These are phyloP conservation scores for Ophiostoma himal-ulmi DNA, from an alignment of 2,329 filamentous ascomycete species.

Conservation along the genomic window DNA sequence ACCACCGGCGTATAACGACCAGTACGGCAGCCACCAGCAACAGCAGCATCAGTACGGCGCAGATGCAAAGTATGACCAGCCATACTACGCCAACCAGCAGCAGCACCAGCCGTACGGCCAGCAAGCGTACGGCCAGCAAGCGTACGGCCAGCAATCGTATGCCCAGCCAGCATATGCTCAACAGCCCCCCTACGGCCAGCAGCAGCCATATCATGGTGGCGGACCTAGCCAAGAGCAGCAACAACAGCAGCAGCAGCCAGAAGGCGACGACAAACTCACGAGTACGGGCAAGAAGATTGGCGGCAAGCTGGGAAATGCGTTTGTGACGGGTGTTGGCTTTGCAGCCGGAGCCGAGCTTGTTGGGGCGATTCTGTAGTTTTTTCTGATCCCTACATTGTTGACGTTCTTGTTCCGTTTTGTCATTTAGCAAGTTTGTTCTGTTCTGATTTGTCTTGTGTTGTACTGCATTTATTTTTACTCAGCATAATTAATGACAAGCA, in stretches of 20 bases:
- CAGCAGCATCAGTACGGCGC: constrained; percentile 18
- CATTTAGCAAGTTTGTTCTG: background rate
- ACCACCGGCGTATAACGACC: constrained; percentile 22
- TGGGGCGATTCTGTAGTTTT: constrained; percentile 73
- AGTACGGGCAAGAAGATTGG: constrained; percentile 90
- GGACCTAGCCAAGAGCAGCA: constrained; percentile 33
- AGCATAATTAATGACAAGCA: background rate
- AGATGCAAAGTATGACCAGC: constrained; percentile 8
- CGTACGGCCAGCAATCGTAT: constrained; percentile 28
- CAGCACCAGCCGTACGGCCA: constrained; percentile 19
- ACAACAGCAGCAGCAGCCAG: constrained; percentile 39
- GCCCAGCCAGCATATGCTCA: constrained; percentile 18
- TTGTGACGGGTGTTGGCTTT: constrained; percentile 88
- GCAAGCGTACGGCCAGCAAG: constrained; percentile 23
- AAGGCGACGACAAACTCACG: constrained; percentile 56
- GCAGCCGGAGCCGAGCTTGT: constrained; percentile 86
- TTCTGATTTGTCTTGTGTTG: background rate
- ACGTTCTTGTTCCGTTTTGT: constrained; percentile 13
- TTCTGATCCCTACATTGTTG: constrained; percentile 18
- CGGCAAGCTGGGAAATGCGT: constrained; percentile 80
- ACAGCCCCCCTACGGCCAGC: constrained; percentile 31
- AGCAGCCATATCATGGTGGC: constrained; percentile 37
- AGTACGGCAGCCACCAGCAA: constrained; percentile 15
- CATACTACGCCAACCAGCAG: constrained; percentile 18
- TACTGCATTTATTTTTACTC: background rate